These are phyloP conservation scores for Rhodotorula babjevae DNA, from an alignment of 768 basidiomycete genomes.

Conservation along the genomic window DNA sequence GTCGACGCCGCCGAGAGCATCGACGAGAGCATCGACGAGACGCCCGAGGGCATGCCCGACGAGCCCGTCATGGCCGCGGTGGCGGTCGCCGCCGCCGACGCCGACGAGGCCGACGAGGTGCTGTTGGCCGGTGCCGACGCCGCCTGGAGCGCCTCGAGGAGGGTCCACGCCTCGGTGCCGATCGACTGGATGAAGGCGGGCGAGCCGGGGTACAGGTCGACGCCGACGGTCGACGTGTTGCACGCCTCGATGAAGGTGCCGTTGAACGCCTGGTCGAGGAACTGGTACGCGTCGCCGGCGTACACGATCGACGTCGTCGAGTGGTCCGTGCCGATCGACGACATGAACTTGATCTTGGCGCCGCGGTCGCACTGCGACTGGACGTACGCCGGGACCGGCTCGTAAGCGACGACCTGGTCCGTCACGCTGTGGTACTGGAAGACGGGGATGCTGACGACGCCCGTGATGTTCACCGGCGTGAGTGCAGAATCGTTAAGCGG, in stretches of 20 bases:
- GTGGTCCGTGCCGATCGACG: background rate
- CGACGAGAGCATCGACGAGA: too few species aligned
- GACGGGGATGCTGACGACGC: background rate
- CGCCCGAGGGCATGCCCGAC: too few species aligned
- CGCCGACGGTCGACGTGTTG: background rate
- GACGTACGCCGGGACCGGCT: slow-evolving; percentile 1
- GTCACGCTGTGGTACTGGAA: slow-evolving; percentile 3
- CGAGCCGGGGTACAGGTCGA: background rate
- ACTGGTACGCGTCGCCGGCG: slow-evolving; percentile 3
- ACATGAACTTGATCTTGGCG: slow-evolving; percentile 2
- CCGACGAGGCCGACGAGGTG: too few species aligned
- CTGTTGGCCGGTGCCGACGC: too few species aligned
- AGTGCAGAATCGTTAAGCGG: background rate
- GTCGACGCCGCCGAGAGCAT: too few species aligned
- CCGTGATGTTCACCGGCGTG: background rate
- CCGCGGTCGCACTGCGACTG: background rate
- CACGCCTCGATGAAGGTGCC: background rate
- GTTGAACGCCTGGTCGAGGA: slow-evolving; percentile 1
- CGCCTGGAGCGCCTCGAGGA: background rate
- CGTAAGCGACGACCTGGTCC: background rate
- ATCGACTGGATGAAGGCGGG: background rate
- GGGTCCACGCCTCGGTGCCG: background rate
- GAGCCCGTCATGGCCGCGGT: too few species aligned
- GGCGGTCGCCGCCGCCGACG: too few species aligned
- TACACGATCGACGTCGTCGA: background rate